phyloP scores from a whole-genome alignment of 495 filamentous ascomycete genomes.

The Lasiosphaeria miniovina region DNA sequence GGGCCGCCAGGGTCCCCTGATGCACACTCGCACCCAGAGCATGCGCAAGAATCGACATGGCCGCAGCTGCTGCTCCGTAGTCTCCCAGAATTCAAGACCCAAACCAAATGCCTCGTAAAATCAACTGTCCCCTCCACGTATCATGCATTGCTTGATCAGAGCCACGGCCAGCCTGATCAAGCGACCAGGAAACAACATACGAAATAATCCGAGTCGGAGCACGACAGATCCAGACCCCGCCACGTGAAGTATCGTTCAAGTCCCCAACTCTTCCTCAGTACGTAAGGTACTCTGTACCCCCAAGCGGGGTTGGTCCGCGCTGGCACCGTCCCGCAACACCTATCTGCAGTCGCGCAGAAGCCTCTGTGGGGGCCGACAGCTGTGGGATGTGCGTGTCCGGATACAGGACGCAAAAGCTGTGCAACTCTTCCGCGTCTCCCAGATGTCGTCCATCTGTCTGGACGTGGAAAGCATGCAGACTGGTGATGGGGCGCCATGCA shows the following conservation, averaged over 20 bases:
- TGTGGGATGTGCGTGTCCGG: not conserved
- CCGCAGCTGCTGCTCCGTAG: too few species aligned
- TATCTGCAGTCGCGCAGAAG: constrained; percentile 3
- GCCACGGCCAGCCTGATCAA: not conserved
- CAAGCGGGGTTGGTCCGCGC: constrained; percentile 8
- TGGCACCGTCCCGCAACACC: constrained; percentile 8
- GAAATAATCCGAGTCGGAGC: not conserved
- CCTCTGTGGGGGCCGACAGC: constrained; percentile 15
- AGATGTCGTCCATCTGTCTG: not conserved
- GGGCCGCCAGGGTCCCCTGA: not conserved
- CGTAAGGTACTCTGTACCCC: not conserved
- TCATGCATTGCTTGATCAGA: not conserved
- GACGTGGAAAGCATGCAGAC: not conserved
- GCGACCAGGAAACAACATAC: not conserved
- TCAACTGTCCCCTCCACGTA: not conserved
- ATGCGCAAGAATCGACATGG: not conserved
- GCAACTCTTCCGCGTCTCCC: not conserved
- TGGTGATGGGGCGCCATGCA: constrained; percentile 21
- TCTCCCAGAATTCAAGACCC: not conserved
- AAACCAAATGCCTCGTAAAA: not conserved
- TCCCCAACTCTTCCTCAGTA: not conserved
- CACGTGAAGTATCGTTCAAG: constrained; percentile 1
- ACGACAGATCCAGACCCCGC: constrained; percentile 4
- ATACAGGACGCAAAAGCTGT: not conserved
- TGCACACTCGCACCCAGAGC: not conserved